These are phyloP conservation scores for Xylaria sp. DNA, from an alignment of 2,329 filamentous ascomycete genomes.

Conservation along the genomic window DNA sequence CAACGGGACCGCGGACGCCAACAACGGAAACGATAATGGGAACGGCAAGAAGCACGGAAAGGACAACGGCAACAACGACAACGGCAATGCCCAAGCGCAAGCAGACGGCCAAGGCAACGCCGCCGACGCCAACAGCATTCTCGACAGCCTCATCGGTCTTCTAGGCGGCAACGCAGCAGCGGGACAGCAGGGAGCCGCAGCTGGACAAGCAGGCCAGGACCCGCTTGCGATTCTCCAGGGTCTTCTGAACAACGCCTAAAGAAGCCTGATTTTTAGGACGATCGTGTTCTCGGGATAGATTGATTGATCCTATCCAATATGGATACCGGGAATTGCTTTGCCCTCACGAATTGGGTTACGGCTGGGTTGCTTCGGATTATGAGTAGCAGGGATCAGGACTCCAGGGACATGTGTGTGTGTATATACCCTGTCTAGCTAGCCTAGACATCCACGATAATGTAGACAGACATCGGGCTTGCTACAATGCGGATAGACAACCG, in stretches of 20 bases:
- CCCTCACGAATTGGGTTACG: conserved; percentile 2
- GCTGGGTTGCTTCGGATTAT: background rate
- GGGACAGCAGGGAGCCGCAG: background rate
- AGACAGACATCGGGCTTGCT: conserved; percentile 8
- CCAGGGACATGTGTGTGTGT: background rate
- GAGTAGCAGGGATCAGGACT: conserved; percentile 7
- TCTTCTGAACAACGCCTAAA: conserved; percentile 25
- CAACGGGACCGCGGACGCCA: conserved; percentile 36
- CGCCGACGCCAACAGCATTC: conserved; percentile 8
- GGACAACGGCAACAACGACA: background rate
- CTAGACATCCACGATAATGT: conserved; percentile 24
- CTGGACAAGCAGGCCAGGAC: conserved; percentile 8
- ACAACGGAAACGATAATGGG: conserved; percentile 9
- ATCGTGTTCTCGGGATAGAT: background rate
- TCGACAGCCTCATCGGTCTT: conserved; percentile 34
- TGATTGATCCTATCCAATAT: background rate
- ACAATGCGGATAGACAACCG: background rate
- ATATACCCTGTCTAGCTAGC: conserved; percentile 33
- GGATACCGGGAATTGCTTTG: background rate
- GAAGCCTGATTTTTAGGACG: background rate
- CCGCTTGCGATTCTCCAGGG: conserved; percentile 18
- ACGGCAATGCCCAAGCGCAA: background rate
- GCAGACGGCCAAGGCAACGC: background rate
- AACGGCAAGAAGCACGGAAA: background rate
- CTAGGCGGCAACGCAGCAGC: conserved; percentile 1